Percentiles rank a stretch among this genome's conserved stretches.
Conservation (phyloP, 1,284 basidiomycete species). For the Gomphus sp. region DNA sequence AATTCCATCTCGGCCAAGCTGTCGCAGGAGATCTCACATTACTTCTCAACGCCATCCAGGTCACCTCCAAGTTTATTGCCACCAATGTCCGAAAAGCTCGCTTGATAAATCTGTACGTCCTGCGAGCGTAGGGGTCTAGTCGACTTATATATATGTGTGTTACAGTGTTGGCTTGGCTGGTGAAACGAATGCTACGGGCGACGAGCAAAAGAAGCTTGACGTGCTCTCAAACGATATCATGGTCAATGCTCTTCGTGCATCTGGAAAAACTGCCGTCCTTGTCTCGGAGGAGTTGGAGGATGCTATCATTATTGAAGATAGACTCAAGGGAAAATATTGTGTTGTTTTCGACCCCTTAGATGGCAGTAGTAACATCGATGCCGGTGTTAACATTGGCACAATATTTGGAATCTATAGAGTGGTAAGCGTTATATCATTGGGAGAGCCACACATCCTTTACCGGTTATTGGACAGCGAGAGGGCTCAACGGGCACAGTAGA, state of each 20-base stretch:
- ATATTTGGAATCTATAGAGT: conserved; percentile 98
- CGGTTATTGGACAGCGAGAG: conserved; percentile 39
- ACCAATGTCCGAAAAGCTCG: conserved; percentile 96
- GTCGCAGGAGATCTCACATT: conserved; percentile 94
- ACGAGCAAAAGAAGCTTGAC: conserved; percentile 99
- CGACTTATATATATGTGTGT: not conserved
- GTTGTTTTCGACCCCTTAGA: conserved; percentile 99
- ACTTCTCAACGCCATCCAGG: conserved; percentile 91
- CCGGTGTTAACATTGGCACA: conserved; percentile 99
- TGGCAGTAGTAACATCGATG: conserved; percentile 98
- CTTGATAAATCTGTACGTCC: conserved; percentile 88
- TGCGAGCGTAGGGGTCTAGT: not conserved
- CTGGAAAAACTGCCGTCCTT: conserved; percentile 92
- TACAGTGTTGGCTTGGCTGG: conserved; percentile 88
- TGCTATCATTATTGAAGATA: conserved; percentile 81
- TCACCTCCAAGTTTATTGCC: conserved; percentile 95
- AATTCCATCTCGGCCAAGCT: conserved; percentile 65
- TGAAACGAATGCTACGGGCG: conserved; percentile 94
- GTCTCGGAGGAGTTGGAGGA: conserved; percentile 96
- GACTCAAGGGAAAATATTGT: conserved; percentile 79
- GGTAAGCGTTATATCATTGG: conserved; percentile 33
- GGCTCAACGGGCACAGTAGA: conserved; percentile 71
- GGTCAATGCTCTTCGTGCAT: conserved; percentile 91
- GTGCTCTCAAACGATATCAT: conserved; percentile 99
- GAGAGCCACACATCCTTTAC: not conserved